Base-by-base conservation (phyloP, 1,139 yeast species). In the Meyerozyma elateridarum region DNA sequence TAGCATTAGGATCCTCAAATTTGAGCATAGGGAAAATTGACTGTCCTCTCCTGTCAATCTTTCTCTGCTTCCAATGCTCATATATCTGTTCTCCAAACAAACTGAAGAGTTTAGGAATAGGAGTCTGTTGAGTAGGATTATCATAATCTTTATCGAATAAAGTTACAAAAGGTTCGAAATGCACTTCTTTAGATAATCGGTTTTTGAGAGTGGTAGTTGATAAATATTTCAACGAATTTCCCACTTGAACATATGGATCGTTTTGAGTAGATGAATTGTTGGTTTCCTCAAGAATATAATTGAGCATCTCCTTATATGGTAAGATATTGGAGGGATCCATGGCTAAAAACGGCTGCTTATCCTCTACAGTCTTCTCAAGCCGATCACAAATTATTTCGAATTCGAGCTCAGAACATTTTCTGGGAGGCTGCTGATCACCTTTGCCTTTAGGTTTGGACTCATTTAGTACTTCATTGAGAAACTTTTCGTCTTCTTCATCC, bases 401-500 rank as follows among this genome's bases (percentile, higher is more conserved):
- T 54, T 89, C 96, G 43, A 79, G 80, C 48, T 88, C 96, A 4
- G 81, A 54, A 43, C 89, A 72, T 22, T 25, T 52, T 44, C 35
- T 46, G 34, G 18, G 31, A n/a, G 40, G 30, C 17, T 34, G 43
- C 17, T 24, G 27, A 15, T 24, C 27, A 9, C 13, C 3, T 13
- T 24, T 24, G 18, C 18, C 17, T 32, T 51, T 51, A 21, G 61
- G 62, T 26, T 51, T 52, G 6, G 54, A 47, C 26, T 61, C 60
- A 41, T 74, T 73, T 32, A 66, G 40, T 20, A 59, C 52, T 8
- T 62, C 52, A 2, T 52, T 54, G 33, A 85, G 57, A 52, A 83
- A 89, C 38, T 59, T 73, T 26, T 80, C 94, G 57, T 91, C 99
- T 8, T 50, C 69, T 55, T 91, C 98, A 58, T 93, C 98, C 84